A percentile compares a stretch with the other conserved stretches of the same genome.
These are phyloP conservation scores for Auxenochlorella pyrenoidosa DNA, from an alignment of 139 green algal genomes.

Conservation along the genomic window DNA sequence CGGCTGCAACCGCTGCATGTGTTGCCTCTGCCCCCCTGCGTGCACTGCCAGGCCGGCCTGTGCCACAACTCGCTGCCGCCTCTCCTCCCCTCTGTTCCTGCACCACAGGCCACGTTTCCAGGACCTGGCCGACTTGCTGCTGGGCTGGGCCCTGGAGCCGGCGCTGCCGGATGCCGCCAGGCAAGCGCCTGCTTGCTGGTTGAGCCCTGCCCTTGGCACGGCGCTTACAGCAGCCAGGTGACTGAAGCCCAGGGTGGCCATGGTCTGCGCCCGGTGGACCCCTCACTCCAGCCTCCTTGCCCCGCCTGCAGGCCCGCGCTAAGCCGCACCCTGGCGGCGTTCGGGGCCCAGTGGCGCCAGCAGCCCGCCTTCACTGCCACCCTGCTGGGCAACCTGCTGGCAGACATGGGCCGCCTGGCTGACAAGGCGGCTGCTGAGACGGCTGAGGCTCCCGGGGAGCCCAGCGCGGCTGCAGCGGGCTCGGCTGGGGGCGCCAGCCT, in stretches of 20 bases:
- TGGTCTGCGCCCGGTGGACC: too few species aligned
- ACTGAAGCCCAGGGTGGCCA: background rate
- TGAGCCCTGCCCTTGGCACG: too few species aligned
- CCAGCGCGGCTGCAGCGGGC: background rate
- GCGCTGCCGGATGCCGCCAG: slow-evolving; percentile 37
- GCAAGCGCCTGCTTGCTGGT: background rate
- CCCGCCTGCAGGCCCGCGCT: slow-evolving; percentile 27
- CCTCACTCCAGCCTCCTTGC: background rate
- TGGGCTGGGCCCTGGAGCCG: slow-evolving; percentile 68
- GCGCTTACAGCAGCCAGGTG: background rate
- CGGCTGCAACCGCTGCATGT: too few species aligned
- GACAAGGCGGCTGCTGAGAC: slow-evolving; percentile 3
- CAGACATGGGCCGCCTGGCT: background rate
- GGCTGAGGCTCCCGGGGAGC: background rate
- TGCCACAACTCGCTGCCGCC: background rate
- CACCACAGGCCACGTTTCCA: slow-evolving; percentile 28
- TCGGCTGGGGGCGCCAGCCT: background rate
- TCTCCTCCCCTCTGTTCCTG: background rate
- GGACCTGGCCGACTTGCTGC: slow-evolving; percentile 58
- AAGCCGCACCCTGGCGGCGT: slow-evolving; percentile 24
- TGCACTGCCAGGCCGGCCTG: background rate
- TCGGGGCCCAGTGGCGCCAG: slow-evolving; percentile 27
- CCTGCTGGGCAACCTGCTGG: slow-evolving; percentile 16
- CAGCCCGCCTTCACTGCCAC: slow-evolving; percentile 13
- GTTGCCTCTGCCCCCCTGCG: too few species aligned